Conservation (phyloP, 306 rosid genomes). For the Medicago arabica region DNA sequence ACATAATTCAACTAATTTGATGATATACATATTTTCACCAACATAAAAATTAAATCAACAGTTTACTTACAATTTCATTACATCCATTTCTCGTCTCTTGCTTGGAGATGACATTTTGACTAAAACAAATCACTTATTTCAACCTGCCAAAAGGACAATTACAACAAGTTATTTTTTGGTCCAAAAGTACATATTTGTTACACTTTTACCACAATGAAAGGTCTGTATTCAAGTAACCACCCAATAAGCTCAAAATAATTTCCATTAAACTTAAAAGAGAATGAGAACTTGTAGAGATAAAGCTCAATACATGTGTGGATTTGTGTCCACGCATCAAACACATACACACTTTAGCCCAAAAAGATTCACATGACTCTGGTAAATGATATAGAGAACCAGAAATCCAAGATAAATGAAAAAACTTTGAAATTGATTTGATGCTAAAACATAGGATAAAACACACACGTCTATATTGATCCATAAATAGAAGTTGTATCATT, state of each 20-base stretch:
- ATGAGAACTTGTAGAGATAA: slow-evolving; percentile 30
- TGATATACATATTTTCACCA: slow-evolving; percentile 4
- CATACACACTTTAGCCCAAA: slow-evolving; percentile 10
- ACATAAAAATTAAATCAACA: slow-evolving; percentile 21
- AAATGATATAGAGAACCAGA: slow-evolving; percentile 15
- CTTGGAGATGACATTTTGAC: slow-evolving; percentile 96
- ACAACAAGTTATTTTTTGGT: slow-evolving; percentile 23
- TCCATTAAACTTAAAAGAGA: slow-evolving; percentile 29
- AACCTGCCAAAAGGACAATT: slow-evolving; percentile 53
- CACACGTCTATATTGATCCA: background rate
- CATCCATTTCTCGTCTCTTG: slow-evolving; percentile 99
- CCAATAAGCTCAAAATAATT: background rate
- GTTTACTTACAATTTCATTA: slow-evolving; percentile 89
- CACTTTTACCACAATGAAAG: slow-evolving; percentile 15
- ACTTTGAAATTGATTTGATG: slow-evolving; percentile 25
- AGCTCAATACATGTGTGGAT: background rate
- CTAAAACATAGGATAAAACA: slow-evolving; percentile 34
- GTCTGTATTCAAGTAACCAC: slow-evolving; percentile 19
- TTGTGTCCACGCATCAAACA: slow-evolving; percentile 20
- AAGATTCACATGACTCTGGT: slow-evolving; percentile 23
- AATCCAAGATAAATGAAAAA: slow-evolving; percentile 35
- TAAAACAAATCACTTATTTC: slow-evolving; percentile 44
- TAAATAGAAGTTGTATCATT: slow-evolving; percentile 3
- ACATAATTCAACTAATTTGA: slow-evolving; percentile 20
- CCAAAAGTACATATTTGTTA: slow-evolving; percentile 4